A percentile compares a stretch with the other conserved stretches of the same genome.
phyloP scores from a whole-genome alignment of 345 rosid genomes.

The Psidium friedrichsthalianum region DNA sequence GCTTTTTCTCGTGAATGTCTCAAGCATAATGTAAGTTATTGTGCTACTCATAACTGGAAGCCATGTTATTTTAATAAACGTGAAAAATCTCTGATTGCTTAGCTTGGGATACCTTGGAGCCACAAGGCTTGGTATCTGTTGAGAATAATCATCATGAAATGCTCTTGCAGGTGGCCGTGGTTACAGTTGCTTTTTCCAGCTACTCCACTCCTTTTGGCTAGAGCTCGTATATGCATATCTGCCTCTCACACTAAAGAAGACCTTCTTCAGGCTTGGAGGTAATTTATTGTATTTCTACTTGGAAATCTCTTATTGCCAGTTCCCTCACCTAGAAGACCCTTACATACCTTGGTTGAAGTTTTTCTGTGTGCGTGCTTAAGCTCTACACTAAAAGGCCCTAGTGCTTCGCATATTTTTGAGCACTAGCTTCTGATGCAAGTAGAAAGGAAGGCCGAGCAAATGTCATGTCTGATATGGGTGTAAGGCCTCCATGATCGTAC shows the following conservation, averaged over 20 bases:
- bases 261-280: conserved; percentile 66
- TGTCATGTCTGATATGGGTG: neutral
- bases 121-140: neutral
- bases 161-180: conserved; percentile 42
- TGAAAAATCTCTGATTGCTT: neutral
- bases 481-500: neutral
- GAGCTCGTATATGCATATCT: conserved; percentile 81
- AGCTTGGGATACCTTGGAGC: neutral
- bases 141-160: neutral
- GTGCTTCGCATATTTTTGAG: neutral
- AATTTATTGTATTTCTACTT: neutral
- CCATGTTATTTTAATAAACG: neutral
- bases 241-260: conserved; percentile 72
- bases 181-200: conserved; percentile 61
- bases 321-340: neutral
- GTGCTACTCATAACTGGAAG: neutral
- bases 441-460: neutral
- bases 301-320: neutral
- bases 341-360: neutral
- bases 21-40: conserved; percentile 43
- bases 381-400: neutral
- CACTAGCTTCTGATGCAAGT: neutral
- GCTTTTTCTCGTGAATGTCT: conserved; percentile 94
- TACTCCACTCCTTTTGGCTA: conserved; percentile 64
- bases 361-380: neutral